Base-by-base conservation (phyloP, 257 asterid genomes). In the Fraxinus americana region DNA sequence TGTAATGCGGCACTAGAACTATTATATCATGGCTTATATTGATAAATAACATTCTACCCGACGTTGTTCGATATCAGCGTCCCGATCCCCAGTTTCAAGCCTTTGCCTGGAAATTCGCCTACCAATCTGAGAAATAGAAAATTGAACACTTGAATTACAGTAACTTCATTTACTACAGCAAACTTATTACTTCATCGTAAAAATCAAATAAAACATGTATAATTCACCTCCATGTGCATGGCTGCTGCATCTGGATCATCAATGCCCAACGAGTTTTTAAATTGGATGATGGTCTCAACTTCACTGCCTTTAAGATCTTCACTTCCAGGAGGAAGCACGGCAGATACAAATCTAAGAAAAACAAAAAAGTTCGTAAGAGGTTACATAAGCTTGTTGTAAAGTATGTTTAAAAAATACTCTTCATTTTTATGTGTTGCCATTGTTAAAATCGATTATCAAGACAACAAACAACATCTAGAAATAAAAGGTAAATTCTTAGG, bases 231-330 rank as follows among this genome's bases (percentile, higher is more conserved):
- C 97, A 96, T 92, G 84, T 96, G 99, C 97, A 93, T 90, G 45
- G 89, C 84, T 34, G 98, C 99, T 39, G 99, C 99, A 90, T 96
- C 97, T 5, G 97, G 99, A 68, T 96, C 99, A 83, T 96, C 99
- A 80, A 96, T 90, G n/a, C 98, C 98, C 90, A 96, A 81, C 38
- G 97, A 87, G 70, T 75, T 90, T 78, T 93, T 96, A 83, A 93
- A 96, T 77, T 88, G 88, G 72, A 87, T 89, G 29, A 93, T 91
- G 79, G 88, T 81, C 35, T 90, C 99, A 82, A 96, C 94, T 88
- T 96, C 99, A 76, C 90, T 81, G 34, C 99, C 99, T 78, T 85
- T 93, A 50, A 93, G 97, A 75, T 92, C 97, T 83, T 93, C 97
- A 83, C 71, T 83, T 78, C 91, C 95, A 21, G 96, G 89, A 79